phyloP scores from a whole-genome alignment of 2,329 filamentous ascomycete genomes.

The Dactylonectria estremocensis region DNA sequence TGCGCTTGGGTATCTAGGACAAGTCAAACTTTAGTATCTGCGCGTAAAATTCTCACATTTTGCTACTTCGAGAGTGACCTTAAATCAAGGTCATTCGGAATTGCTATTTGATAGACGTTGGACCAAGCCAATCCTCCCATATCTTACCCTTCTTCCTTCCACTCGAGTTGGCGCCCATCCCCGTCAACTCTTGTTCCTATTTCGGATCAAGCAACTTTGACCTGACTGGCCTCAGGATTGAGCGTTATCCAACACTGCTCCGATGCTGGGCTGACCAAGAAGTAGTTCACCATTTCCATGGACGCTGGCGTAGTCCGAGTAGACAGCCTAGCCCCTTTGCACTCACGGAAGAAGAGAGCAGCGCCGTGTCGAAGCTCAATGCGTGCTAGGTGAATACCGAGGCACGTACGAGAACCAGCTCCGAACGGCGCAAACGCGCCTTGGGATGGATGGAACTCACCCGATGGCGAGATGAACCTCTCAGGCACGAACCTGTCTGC shows the following conservation, averaged over 20 bases:
- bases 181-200: neutral
- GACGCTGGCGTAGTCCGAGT: neutral
- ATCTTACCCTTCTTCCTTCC: neutral
- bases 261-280: neutral
- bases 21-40: neutral
- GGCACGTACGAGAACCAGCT: slow-evolving; percentile 4
- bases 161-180: neutral
- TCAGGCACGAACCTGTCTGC: neutral
- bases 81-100: no score
- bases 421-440: slow-evolving; percentile 4
- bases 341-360: neutral
- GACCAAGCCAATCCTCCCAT: neutral
- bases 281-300: slow-evolving; percentile 1
- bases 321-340: neutral
- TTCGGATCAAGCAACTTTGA: neutral
- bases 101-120: neutral
- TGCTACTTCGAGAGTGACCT: no score
- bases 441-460: neutral
- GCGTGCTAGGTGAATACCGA: slow-evolving; percentile 7
- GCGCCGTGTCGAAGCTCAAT: slow-evolving; percentile 13
- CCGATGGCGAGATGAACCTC: slow-evolving; percentile 1
- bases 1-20: neutral
- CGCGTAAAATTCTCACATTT: no score
- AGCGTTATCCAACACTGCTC: slow-evolving; percentile 7
- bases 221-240: neutral